Evolutionary conservation across 768 basidiomycete genomes (phyloP).

Genomic region (Boletus rubropictus): DNA sequence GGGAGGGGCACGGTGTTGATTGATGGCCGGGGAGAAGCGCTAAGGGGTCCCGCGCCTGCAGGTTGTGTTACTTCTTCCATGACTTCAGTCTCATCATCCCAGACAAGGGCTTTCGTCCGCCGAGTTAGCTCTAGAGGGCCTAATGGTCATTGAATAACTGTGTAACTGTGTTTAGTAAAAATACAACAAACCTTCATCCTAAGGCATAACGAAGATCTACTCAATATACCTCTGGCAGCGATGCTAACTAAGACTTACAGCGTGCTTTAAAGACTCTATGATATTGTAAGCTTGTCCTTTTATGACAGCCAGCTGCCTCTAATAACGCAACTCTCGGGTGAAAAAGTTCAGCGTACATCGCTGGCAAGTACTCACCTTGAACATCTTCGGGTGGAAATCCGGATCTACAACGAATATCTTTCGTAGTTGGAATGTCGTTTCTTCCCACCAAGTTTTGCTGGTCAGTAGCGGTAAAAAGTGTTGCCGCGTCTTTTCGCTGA

Average conservation of each 20-base stretch:
- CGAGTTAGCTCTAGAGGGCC: slow-evolving; percentile 89
- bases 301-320: slow-evolving; percentile 88
- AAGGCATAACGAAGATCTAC: slow-evolving; percentile 2
- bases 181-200: slow-evolving; percentile 65
- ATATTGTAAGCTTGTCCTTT: slow-evolving; percentile 94
- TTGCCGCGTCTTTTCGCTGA: slow-evolving; percentile 73
- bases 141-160: slow-evolving; percentile 26
- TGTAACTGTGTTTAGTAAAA: background rate
- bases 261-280: slow-evolving; percentile 74
- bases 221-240: background rate
- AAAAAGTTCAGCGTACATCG: slow-evolving; percentile 1
- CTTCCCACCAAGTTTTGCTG: slow-evolving; percentile 86
- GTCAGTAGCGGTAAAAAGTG: slow-evolving; percentile 80
- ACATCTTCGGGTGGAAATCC: slow-evolving; percentile 89
- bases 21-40: slow-evolving; percentile 54
- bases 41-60: slow-evolving; percentile 30
- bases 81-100: slow-evolving; percentile 81
- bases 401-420: slow-evolving; percentile 76
- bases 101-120: slow-evolving; percentile 73
- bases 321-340: slow-evolving; percentile 3
- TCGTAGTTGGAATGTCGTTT: slow-evolving; percentile 72
- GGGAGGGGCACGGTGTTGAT: slow-evolving; percentile 57
- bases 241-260: slow-evolving; percentile 40
- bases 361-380: slow-evolving; percentile 46
- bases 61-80: slow-evolving; percentile 44